phyloP scores from a whole-genome alignment of 331 rosid species.

The Rosa hybrid region DNA sequence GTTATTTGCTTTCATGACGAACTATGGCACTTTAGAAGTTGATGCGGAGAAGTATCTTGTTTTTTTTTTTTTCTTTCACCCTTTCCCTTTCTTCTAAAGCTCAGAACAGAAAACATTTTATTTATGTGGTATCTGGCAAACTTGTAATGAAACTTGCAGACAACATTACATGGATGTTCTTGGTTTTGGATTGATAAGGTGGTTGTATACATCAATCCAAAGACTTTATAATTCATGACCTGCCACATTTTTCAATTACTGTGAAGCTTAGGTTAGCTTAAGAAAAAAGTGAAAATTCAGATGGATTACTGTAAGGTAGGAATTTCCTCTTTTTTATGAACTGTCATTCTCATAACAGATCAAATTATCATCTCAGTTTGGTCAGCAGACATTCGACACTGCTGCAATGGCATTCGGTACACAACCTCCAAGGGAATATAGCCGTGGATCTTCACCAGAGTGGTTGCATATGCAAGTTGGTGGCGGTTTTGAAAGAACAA shows the following conservation, averaged over 20 bases:
- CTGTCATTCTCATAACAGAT: conserved; percentile 24
- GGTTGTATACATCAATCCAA: neutral
- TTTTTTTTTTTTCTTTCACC: neutral
- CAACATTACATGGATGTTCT: neutral
- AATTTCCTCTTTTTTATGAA: conserved; percentile 11
- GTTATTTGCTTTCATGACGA: neutral
- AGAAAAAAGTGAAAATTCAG: neutral
- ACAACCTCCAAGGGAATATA: conserved; percentile 71
- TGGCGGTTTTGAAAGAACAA: conserved; percentile 73
- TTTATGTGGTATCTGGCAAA: neutral
- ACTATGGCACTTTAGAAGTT: neutral
- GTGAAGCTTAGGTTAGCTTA: neutral
- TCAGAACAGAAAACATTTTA: neutral
- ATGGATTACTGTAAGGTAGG: neutral
- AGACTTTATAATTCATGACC: neutral
- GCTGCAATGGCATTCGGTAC: conserved; percentile 57
- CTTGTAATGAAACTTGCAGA: neutral
- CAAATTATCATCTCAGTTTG: conserved; percentile 53
- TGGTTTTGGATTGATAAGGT: neutral
- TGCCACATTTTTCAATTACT: neutral
- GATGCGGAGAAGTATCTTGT: neutral
- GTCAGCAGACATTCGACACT: conserved; percentile 70
- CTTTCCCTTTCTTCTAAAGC: neutral
- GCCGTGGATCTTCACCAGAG: conserved; percentile 76
- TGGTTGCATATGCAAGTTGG: conserved; percentile 98